These are phyloP conservation scores for Linnemannia exigua DNA, from an alignment of 192 early-diverging fungal genomes.

Conservation along the genomic window DNA sequence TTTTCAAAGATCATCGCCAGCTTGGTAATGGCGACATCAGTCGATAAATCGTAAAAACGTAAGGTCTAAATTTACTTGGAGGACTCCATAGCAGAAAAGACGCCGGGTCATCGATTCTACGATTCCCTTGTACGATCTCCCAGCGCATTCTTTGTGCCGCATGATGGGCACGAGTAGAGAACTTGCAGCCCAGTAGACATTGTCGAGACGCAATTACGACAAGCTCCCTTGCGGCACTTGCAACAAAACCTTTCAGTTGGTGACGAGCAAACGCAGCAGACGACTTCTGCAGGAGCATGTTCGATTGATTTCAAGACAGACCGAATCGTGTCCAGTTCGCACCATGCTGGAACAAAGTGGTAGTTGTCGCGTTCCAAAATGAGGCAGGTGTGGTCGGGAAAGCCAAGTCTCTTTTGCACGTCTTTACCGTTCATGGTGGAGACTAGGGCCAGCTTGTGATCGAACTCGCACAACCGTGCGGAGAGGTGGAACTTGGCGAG, in stretches of 20 bases:
- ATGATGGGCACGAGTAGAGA: neutral
- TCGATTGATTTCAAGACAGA: neutral
- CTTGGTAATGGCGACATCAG: too few species aligned
- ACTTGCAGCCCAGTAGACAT: neutral
- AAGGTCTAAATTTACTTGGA: neutral
- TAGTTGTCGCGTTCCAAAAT: constrained; percentile 4
- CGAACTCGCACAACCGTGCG: neutral
- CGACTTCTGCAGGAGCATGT: neutral
- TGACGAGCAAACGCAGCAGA: neutral
- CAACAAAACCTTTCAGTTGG: neutral
- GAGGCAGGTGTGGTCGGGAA: neutral
- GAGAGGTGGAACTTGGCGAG: neutral
- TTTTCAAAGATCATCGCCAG: too few species aligned
- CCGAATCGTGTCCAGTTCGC: neutral
- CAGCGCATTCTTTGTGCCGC: neutral
- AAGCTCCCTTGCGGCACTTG: neutral
- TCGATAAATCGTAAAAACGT: neutral
- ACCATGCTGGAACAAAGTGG: neutral
- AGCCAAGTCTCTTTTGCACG: constrained; percentile 2
- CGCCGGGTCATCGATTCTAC: neutral
- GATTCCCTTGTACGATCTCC: neutral
- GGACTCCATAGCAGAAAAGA: neutral
- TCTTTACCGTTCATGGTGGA: neutral
- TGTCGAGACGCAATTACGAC: neutral
- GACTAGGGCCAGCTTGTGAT: neutral